Conservation (phyloP, 1,284 basidiomycete genomes). For the Fomitopsis pinicola region DNA sequence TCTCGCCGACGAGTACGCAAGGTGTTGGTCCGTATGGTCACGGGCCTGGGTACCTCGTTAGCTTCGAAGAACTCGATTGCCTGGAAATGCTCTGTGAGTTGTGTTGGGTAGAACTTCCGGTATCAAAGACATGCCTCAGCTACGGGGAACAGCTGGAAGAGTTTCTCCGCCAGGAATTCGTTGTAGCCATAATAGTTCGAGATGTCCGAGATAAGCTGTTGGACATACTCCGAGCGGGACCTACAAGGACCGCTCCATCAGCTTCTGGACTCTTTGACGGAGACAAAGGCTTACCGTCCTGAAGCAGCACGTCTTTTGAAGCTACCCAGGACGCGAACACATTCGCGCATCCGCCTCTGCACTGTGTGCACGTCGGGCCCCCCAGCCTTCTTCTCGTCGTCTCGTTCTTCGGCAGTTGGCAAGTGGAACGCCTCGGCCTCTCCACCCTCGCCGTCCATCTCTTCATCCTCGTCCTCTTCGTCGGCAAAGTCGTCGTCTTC, state of each 20-base stretch:
- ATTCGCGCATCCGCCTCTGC: slow-evolving; percentile 86
- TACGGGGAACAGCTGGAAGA: slow-evolving; percentile 92
- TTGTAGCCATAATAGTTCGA: slow-evolving; percentile 98
- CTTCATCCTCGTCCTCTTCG: slow-evolving; percentile 58
- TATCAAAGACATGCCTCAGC: slow-evolving; percentile 67
- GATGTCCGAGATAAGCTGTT: slow-evolving; percentile 87
- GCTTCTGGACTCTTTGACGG: background rate
- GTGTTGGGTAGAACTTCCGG: background rate
- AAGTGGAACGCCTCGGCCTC: slow-evolving; percentile 61
- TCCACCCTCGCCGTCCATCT: slow-evolving; percentile 56
- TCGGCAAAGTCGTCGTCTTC: slow-evolving; percentile 48
- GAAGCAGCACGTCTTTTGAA: slow-evolving; percentile 68
- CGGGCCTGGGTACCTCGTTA: slow-evolving; percentile 94
- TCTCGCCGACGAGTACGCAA: slow-evolving; percentile 91
- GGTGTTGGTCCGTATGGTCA: slow-evolving; percentile 98
- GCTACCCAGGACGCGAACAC: slow-evolving; percentile 76
- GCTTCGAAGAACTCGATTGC: slow-evolving; percentile 98
- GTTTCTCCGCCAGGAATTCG: slow-evolving; percentile 89
- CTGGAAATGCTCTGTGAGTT: slow-evolving; percentile 36
- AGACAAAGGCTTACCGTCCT: slow-evolving; percentile 54
- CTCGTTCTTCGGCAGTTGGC: slow-evolving; percentile 79
- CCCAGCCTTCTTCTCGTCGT: slow-evolving; percentile 69
- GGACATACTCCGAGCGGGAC: slow-evolving; percentile 84
- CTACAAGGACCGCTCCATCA: slow-evolving; percentile 35
- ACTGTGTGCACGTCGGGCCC: slow-evolving; percentile 81